Base-by-base conservation (phyloP, 495 filamentous ascomycete genomes). In the Hapsidospora chrysogenum region DNA sequence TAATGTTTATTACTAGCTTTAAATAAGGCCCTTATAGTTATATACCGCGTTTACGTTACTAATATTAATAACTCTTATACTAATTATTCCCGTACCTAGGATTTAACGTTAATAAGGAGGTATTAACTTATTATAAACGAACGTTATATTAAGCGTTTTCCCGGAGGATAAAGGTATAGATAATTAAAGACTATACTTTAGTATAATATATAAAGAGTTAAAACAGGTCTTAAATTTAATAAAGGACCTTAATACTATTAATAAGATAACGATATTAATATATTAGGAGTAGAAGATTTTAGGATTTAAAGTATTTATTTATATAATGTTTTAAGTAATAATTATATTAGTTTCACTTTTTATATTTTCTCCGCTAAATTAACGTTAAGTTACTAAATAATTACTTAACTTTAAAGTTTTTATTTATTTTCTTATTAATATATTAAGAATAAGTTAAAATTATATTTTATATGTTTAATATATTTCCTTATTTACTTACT, bases 341-440 rank as follows among this genome's bases (percentile, higher is more conserved):
- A n/a, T n/a, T n/a, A n/a, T n/a, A n/a, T n/a, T n/a, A n/a, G n/a
- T n/a, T n/a, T n/a, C n/a, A n/a, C n/a, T n/a, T n/a, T n/a, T n/a
- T n/a, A n/a, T n/a, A n/a, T n/a, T n/a, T n/a, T n/a, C 6, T 26
- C 11, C 11, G 11, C 6, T 26, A 26, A 26, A 6, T 6, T 6
- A 26, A 26, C 11, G 11, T 26, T 30, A 10, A 28, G 11, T 5
- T 16, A 19, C 20, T 18, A 19, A n/a, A 17, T 4, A 20, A 29
- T 2, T 9, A 20, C 5, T 14, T 19, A 18, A 21, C 31, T 21
- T 33, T 31, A 18, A 8, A 19, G 13, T 31, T 31, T 19, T 29
- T 20, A 33, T 38, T 19, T 19, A 19, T 18, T 11, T 31, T 33
- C 14, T 31, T 38, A 32, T 38, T 3, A 31, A 23, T 6, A 26